A percentile compares a stretch with the other conserved stretches of the same genome.
Evolutionary conservation across 441 rosid genomes (phyloP).

Genomic region (Mallotus repandus): DNA sequence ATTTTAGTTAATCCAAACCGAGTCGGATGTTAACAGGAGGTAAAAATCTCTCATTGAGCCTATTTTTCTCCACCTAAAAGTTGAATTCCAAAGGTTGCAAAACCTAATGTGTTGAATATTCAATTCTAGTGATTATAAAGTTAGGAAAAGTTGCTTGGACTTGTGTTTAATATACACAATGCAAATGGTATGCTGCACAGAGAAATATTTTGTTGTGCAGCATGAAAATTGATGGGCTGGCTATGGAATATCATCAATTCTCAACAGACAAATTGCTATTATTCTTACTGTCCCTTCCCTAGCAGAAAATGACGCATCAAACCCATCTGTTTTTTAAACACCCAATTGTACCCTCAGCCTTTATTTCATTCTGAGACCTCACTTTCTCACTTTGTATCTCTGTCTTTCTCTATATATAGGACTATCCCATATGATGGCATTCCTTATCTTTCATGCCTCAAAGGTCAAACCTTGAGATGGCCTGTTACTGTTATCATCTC

Average conservation of each 20-base stretch:
- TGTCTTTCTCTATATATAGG: slow-evolving; percentile 3
- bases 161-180: neutral
- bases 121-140: no score
- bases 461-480: slow-evolving; percentile 3
- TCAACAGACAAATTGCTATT: slow-evolving; percentile 20
- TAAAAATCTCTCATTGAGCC: no score
- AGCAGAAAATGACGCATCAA: slow-evolving; percentile 35
- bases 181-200: neutral
- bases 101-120: no score
- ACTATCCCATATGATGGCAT: neutral
- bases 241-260: neutral
- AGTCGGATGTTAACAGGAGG: no score
- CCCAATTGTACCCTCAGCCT: slow-evolving; percentile 27
- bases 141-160: neutral
- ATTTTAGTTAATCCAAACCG: no score
- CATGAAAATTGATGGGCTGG: neutral
- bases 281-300: neutral
- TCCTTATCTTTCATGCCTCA: slow-evolving; percentile 13
- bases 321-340: slow-evolving; percentile 9
- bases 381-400: slow-evolving; percentile 11
- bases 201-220: neutral
- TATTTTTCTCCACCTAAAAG: no score
- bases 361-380: slow-evolving; percentile 19
- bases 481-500: neutral
- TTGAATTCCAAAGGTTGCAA: no score